Conservation (phyloP, 768 basidiomycete genomes). For the Mycena crocata region DNA sequence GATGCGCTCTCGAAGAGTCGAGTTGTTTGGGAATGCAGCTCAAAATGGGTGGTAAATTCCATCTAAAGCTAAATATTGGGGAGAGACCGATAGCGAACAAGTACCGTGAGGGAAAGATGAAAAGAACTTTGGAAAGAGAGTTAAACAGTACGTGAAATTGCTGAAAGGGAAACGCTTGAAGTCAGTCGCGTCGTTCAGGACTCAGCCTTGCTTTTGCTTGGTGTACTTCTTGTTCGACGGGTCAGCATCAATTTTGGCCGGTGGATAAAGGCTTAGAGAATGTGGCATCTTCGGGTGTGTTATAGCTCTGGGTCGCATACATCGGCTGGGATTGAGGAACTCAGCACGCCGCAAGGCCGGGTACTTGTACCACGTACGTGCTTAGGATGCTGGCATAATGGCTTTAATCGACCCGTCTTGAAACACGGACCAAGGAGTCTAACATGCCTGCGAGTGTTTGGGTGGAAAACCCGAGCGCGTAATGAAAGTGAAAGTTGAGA, state of each 20-base stretch:
- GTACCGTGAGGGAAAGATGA: too few species aligned
- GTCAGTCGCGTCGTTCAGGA: constrained; percentile 69
- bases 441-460: constrained; percentile 86
- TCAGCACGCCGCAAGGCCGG: constrained; percentile 69
- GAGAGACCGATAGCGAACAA: too few species aligned
- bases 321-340: constrained; percentile 69
- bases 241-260: constrained; percentile 76
- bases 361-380: constrained; percentile 63
- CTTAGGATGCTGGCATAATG: constrained; percentile 84
- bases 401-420: constrained; percentile 86
- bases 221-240: constrained; percentile 67
- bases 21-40: constrained; percentile 90
- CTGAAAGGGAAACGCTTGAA: constrained; percentile 81
- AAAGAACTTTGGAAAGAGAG: too few species aligned
- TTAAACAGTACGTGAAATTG: too few species aligned
- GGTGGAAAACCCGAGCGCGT: constrained; percentile 75
- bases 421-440: constrained; percentile 91
- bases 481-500: constrained; percentile 81
- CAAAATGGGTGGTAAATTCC: constrained; percentile 86
- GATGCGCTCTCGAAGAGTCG: constrained; percentile 83
- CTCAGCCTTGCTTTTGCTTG: constrained; percentile 66
- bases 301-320: constrained; percentile 71
- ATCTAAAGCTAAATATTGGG: too few species aligned
- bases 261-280: constrained; percentile 69
- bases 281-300: constrained; percentile 75